A percentile compares a stretch with the other conserved stretches of the same genome.
Conservation (phyloP, 192 early-diverging fungal species). For the Martensiomyces pterosporus region DNA sequence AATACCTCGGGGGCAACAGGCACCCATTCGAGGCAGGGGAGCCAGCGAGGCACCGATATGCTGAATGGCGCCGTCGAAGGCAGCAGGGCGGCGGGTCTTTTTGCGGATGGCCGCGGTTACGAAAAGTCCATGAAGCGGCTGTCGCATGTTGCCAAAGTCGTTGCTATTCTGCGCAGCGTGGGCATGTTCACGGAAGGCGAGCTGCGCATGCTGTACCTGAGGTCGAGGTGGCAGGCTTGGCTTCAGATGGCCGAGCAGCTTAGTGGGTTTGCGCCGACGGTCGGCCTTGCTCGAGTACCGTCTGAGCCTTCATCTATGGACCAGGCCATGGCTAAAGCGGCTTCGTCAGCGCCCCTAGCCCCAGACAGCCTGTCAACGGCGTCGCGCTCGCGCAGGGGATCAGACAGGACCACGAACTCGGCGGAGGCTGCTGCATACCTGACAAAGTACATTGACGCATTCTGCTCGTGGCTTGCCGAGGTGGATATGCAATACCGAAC, state of each 20-base stretch:
- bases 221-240: conserved; percentile 48
- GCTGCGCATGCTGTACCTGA: conserved; percentile 43
- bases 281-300: too few species aligned
- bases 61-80: not conserved
- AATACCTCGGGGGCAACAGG: not conserved
- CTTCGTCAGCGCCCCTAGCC: not conserved
- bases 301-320: too few species aligned
- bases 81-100: too few species aligned
- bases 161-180: conserved; percentile 34
- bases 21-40: not conserved
- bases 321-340: not conserved
- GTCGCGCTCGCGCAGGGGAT: conserved; percentile 1
- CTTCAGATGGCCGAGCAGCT: conserved; percentile 29
- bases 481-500: conserved; percentile 36
- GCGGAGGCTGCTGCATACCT: conserved; percentile 29
- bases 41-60: not conserved
- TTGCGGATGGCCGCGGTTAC: conserved; percentile 14
- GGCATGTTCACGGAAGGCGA: conserved; percentile 36
- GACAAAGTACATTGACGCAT: conserved; percentile 27
- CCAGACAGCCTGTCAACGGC: conserved; percentile 2
- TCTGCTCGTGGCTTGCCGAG: conserved; percentile 40
- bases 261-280: conserved; percentile 13
- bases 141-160: conserved; percentile 31
- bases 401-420: conserved; percentile 7
- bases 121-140: conserved; percentile 36